Base-by-base conservation (phyloP, 78 protist genomes). In the Dictyostelium intermedium region DNA sequence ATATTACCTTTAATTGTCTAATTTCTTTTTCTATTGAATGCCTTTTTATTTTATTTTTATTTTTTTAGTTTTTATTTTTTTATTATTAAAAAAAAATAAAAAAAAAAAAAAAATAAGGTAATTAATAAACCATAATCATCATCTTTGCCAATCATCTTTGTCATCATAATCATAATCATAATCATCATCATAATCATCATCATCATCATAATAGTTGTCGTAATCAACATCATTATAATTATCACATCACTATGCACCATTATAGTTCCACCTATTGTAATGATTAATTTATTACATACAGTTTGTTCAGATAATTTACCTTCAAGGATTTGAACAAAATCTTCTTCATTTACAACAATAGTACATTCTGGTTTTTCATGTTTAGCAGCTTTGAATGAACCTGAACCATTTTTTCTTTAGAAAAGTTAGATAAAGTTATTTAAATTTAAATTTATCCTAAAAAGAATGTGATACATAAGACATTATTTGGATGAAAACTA, bases 321-420 rank as follows among this genome's bases (percentile, higher is more conserved):
- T 23, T 10, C 82, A 43, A 92, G 43, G 37, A 92, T 41, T 16
- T 82, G 70, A 39, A 80, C 39, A 60, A 92, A 92, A 43, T 74
- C 86, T 27, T 73, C 91, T 53, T 92, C 96, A 2, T 34, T 14
- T 32, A 86, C 37, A 16, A 85, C 43, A 35, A 92, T 92, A 14
- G 96, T 92, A 78, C 82, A 69, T 8, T 92, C 96, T 85, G 96
- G 93, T 30, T 84, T 92, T 50, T 74, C 85, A 34, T 85, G 93
- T 50, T 85, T 85, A 8, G 70, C 96, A 25, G 3, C 43, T 32
- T 78, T 72, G 30, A 92, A 30, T 81, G 96, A 92, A 60, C 96
- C 96, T 32, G 72, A 6, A 20, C 81, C 96, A 84, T 60, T 92
- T 87, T 92, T 92, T 14, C 94, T 89, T 35, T 78, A 25, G n/a